phyloP scores from a whole-genome alignment of 169 alveolate genomes.

The Miamiensis avidus region DNA sequence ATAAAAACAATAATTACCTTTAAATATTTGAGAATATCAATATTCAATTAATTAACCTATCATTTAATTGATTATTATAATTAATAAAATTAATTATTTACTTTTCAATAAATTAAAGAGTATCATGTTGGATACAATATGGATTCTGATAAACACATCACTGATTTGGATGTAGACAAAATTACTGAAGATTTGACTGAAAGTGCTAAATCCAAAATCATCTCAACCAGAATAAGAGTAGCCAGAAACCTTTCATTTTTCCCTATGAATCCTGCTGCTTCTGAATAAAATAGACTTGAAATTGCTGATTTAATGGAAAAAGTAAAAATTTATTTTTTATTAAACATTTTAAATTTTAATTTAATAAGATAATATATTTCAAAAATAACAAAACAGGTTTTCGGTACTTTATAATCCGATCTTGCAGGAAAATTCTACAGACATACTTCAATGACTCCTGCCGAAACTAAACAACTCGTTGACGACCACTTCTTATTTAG shows the following conservation, averaged over 20 bases:
- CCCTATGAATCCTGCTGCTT: conserved; percentile 39
- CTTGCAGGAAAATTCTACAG: conserved; percentile 35
- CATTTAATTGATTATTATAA: no score
- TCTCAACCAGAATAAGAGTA: conserved; percentile 33
- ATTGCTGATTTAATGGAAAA: conserved; percentile 8
- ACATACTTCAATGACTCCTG: conserved; percentile 4
- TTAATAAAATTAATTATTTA: no score
- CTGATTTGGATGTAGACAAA: conserved; percentile 14
- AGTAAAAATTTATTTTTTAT: background rate
- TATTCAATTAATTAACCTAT: no score
- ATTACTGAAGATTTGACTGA: background rate
- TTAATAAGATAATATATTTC: no score
- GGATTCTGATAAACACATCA: background rate
- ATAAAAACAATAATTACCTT: no score
- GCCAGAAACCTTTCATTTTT: conserved; percentile 46
- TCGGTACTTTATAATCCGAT: conserved; percentile 20
- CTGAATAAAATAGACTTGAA: conserved; percentile 29
- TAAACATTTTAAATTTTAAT: no score
- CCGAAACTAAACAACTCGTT: conserved; percentile 29
- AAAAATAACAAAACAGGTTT: conserved; percentile 16
- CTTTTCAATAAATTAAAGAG: no score
- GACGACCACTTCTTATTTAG: conserved; percentile 52
- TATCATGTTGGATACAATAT: no score
- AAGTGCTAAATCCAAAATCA: background rate
- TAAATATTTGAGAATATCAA: no score